Base-by-base conservation (phyloP, 495 filamentous ascomycete species). In the Cercophora newfieldiana region DNA sequence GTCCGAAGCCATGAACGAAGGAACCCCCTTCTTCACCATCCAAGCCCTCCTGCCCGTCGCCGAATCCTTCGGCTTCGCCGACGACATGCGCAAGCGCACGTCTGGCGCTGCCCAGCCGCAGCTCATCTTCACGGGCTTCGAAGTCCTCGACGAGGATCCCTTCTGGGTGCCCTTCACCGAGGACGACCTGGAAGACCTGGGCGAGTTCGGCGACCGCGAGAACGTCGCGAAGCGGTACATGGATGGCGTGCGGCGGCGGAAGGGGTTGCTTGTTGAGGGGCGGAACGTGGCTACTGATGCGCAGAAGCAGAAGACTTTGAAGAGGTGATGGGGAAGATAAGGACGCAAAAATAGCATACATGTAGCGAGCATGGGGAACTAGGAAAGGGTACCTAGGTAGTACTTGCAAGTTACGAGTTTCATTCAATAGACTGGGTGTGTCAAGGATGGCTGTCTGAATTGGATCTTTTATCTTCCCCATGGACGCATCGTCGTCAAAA, bases 241-340 rank as follows among this genome's bases (percentile, higher is more conserved):
- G 89, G 96, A 99, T 78, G 80, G 83, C 8, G 95, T 99, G 22
- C 81, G 95, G 67, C 80, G 74, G 63, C 79, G 92, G 65, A 99
- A 99, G 86, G 95, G 95, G 0, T 69, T 98, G 80, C 79, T 93
- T 71, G 89, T 99, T 16, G 85, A 88, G 80, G 91, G 90, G 14
- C 82, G 86, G 70, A 79, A 79, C 19, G 91, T 97, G 70, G 87
- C 82, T 65, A 85, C 78, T 33, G 89, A 93, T 86, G 95, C 94
- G 24, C 92, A 97, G 87, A 98, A 98, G 87, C 95, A 98, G 85
- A 98, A 97, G 90, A 98, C 92, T 25, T 75, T 99, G 78, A 99
- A 99, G 88, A 86, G 92, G 82, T 98, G 85, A n/a, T n/a, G n/a
- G n/a, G n/a, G n/a, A n/a, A 50, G 14, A 10, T 7, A 24, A 6